phyloP scores from a whole-genome alignment of 78 protist species.

The Capsaspora owczarzaki region DNA sequence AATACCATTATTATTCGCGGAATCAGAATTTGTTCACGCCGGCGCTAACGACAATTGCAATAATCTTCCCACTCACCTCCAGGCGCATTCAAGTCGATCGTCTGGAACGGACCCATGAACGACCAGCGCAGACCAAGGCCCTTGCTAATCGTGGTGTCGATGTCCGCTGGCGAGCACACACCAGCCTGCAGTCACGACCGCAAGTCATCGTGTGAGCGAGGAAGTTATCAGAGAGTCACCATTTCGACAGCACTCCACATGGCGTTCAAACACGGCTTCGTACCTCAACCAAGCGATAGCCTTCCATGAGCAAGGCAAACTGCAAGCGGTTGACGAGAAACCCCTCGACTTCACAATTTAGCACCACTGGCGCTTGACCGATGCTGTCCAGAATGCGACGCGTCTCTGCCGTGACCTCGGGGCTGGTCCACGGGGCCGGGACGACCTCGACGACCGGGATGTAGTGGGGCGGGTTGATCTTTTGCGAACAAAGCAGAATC shows the following conservation, averaged over 20 bases:
- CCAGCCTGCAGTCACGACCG: not conserved
- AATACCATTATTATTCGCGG: too few relatives aligned
- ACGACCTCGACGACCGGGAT: slow-evolving; percentile 9
- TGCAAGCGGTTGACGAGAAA: slow-evolving; percentile 3
- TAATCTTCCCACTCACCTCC: slow-evolving; percentile 20
- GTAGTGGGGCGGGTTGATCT: not conserved
- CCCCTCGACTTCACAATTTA: not conserved
- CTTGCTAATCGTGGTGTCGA: not conserved
- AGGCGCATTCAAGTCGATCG: slow-evolving; percentile 41
- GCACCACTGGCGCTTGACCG: not conserved
- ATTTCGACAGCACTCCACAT: not conserved
- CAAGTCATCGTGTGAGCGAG: too few relatives aligned
- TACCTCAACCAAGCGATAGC: not conserved
- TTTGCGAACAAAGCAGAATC: too few relatives aligned
- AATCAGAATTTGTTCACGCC: too few relatives aligned
- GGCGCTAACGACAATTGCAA: too few relatives aligned
- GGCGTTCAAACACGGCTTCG: not conserved
- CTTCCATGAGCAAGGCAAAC: slow-evolving; percentile 5
- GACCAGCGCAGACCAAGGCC: slow-evolving; percentile 44
- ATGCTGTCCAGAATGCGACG: not conserved
- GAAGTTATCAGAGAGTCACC: too few relatives aligned
- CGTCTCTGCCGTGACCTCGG: not conserved
- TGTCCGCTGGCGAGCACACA: not conserved
- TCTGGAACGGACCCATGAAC: slow-evolving; percentile 44
- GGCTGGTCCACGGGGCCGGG: slow-evolving; percentile 1